A percentile compares a stretch with the other conserved stretches of the same genome.
Evolutionary conservation across 2,329 filamentous ascomycete genomes (phyloP).

Genomic region (Diaporthe longicolla): DNA sequence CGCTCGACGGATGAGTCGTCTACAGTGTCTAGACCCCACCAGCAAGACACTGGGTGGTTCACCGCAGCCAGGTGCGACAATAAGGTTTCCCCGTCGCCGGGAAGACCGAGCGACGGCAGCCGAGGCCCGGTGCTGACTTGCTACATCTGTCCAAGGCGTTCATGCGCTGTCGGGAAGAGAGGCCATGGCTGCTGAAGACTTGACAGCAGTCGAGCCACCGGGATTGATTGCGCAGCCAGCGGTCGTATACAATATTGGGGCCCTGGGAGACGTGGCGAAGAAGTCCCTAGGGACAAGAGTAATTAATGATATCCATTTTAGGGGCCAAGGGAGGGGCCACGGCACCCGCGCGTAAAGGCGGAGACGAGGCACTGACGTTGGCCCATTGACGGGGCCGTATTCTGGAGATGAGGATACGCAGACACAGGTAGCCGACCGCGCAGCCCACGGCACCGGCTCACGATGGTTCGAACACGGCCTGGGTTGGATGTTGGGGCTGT

Average conservation of each 20-base stretch:
- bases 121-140: conserved; percentile 9
- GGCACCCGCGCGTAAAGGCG: conserved; percentile 14
- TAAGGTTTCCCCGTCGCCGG: conserved; percentile 7
- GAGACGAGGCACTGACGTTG: conserved; percentile 25
- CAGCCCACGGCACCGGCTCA: conserved; percentile 17
- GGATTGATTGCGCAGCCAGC: not conserved
- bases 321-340: conserved; percentile 17
- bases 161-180: not conserved
- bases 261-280: not conserved
- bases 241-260: not conserved
- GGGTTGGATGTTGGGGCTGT: conserved; percentile 29
- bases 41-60: not conserved
- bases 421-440: conserved; percentile 9
- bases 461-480: conserved; percentile 6
- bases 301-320: conserved; percentile 29
- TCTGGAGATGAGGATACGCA: conserved; percentile 33
- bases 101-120: conserved; percentile 22
- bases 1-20: conserved; percentile 4
- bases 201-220: not conserved
- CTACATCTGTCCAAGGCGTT: not conserved
- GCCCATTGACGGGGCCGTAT: conserved; percentile 13
- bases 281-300: not conserved
- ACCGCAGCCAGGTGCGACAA: conserved; percentile 4
- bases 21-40: not conserved
- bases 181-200: not conserved